Base-by-base conservation (phyloP, 176 grass and related monocot genomes). In the Bromus sterilis region DNA sequence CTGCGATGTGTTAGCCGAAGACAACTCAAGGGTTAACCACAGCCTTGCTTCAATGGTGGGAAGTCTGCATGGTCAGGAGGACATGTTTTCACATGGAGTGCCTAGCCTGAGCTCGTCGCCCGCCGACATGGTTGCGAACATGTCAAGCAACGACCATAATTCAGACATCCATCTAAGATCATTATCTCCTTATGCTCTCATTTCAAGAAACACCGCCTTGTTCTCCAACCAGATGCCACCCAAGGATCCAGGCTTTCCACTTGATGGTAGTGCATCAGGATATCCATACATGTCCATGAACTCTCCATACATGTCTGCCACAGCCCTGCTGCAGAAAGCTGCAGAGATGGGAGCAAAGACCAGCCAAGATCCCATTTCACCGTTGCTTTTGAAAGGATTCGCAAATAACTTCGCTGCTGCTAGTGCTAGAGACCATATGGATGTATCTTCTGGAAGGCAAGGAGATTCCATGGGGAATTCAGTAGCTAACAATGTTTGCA, bases 281-380 rank as follows among this genome's bases (percentile, higher is more conserved):
- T 85, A 59, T 25, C 82, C 82, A 42, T 88, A 85, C 39, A 85
- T 91, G 86, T 36, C 89, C 57, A 88, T 91, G 78, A 79, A 73
- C 71, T 89, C 90, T 33, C 75, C 86, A 46, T 86, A 86, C 66
- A 89, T 86, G 90, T 92, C 90, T 8, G 90, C 90, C 49, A 92
- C 90, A 48, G 90, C 90, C 66, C 80, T 92, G 26, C 83, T 92
- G 46, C 90, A 92, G 86, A 92, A 92, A 83, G 90, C 90, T 57
- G 69, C 86, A 8, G 90, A 89, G 80, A 88, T 92, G 69, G 90
- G 90, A 18, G 83, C 79, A 49, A 92, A 89, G 70, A 83, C 76
- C 29, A 92, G 90, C 75, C 82, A 89, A n/a, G 86, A 92, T 30
- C 87, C 90, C 39, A 88, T 92, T 49, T 89, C 90, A 32, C 90